These are phyloP conservation scores for Phytophthora lateralis DNA, from an alignment of 352 stramenopile genomes.

Conservation along the genomic window DNA sequence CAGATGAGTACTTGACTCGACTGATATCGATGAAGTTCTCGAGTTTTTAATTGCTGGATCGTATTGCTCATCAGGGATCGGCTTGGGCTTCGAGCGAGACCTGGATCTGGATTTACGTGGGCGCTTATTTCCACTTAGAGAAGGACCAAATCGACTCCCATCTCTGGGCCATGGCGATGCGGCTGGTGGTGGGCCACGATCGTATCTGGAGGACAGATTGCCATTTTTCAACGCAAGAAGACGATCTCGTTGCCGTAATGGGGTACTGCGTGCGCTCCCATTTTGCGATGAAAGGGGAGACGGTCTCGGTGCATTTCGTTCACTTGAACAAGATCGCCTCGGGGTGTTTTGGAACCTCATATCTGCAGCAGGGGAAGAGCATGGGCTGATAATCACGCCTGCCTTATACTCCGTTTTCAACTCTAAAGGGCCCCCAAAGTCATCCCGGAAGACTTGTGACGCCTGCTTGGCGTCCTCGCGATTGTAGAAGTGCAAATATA, in stretches of 20 bases:
- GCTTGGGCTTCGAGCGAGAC: slow-evolving; percentile 26
- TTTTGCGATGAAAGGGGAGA: slow-evolving; percentile 27
- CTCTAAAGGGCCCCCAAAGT: slow-evolving; percentile 44
- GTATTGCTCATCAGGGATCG: slow-evolving; percentile 8
- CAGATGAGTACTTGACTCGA: background rate
- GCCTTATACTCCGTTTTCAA: slow-evolving; percentile 44
- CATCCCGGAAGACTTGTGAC: slow-evolving; percentile 45
- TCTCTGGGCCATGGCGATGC: slow-evolving; percentile 1
- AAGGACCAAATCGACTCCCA: slow-evolving; percentile 10
- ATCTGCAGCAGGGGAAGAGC: slow-evolving; percentile 19
- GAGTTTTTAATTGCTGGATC: slow-evolving; percentile 5
- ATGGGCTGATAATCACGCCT: slow-evolving; percentile 36
- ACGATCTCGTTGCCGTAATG: slow-evolving; percentile 26
- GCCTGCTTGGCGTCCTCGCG: slow-evolving; percentile 53
- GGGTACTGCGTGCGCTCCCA: slow-evolving; percentile 18
- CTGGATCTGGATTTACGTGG: slow-evolving; percentile 17
- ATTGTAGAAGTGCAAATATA: slow-evolving; percentile 65
- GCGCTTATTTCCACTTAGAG: slow-evolving; percentile 21
- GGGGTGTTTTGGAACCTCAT: slow-evolving; percentile 10
- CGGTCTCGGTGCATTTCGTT: slow-evolving; percentile 25
- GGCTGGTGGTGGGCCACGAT: slow-evolving; percentile 8
- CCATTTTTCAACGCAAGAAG: slow-evolving; percentile 9
- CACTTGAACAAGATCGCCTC: slow-evolving; percentile 43
- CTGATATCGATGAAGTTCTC: background rate
- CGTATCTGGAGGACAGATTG: slow-evolving; percentile 8